phyloP scores from a whole-genome alignment of 2,329 filamentous ascomycete species.

The Ophiostoma novo-ulmi region DNA sequence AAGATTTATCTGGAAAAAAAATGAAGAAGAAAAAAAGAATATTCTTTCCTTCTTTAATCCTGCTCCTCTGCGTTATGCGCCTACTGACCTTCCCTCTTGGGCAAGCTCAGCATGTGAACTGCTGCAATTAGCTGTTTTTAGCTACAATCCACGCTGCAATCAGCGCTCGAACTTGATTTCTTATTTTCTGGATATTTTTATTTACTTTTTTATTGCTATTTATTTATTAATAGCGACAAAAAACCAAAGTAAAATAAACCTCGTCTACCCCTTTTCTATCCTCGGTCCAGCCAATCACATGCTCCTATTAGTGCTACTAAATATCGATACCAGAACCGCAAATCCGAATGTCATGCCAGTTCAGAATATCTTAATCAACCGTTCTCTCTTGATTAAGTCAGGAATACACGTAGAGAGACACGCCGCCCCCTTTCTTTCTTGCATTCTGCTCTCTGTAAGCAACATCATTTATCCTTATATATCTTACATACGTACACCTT shows the following conservation, averaged over 20 bases:
- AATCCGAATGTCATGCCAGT: neutral
- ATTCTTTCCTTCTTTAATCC: neutral
- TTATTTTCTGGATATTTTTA: too few relatives aligned
- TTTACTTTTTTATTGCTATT: neutral
- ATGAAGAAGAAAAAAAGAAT: too few relatives aligned
- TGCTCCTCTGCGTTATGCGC: neutral
- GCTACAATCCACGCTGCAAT: conserved; percentile 7
- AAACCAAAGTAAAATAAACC: neutral
- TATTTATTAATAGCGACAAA: neutral
- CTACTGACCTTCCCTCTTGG: conserved; percentile 8
- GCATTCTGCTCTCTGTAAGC: neutral
- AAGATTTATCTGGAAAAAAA: too few relatives aligned
- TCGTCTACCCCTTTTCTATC: neutral
- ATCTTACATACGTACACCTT: neutral
- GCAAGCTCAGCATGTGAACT: conserved; percentile 6
- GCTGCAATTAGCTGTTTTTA: conserved; percentile 10
- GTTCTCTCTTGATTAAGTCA: neutral
- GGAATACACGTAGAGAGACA: conserved; percentile 1
- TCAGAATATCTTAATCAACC: neutral
- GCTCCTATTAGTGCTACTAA: neutral
- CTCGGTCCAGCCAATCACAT: conserved; percentile 8
- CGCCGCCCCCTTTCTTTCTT: conserved; percentile 4
- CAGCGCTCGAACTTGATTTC: neutral
- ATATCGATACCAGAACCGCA: neutral
- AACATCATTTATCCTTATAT: neutral